A percentile compares a stretch with the other conserved stretches of the same genome.
Evolutionary conservation across 768 basidiomycete species (phyloP).

Genomic region (Mycena galericulata): DNA sequence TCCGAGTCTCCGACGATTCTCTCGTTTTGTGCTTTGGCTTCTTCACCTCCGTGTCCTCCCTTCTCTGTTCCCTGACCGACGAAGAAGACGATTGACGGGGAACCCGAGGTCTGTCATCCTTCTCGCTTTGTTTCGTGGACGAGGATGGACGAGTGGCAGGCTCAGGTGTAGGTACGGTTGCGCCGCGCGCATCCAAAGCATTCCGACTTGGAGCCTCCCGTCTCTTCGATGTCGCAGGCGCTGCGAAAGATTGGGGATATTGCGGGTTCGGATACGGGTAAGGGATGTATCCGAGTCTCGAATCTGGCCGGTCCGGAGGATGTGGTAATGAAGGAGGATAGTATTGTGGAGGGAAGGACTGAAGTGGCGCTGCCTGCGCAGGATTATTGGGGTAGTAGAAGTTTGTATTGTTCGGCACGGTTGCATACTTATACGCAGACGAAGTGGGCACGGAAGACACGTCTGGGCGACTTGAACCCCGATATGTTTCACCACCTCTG

Average conservation of each 20-base stretch:
- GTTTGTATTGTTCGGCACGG: slow-evolving; percentile 18
- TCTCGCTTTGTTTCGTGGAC: slow-evolving; percentile 7
- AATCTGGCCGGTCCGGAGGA: slow-evolving; percentile 23
- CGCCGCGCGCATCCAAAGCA: background rate
- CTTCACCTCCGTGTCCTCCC: slow-evolving; percentile 17
- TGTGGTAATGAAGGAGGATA: background rate
- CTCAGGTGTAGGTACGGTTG: slow-evolving; percentile 1
- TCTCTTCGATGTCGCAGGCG: slow-evolving; percentile 9
- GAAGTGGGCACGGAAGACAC: slow-evolving; percentile 21
- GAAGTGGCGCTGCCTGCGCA: slow-evolving; percentile 6
- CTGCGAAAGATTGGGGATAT: slow-evolving; percentile 14
- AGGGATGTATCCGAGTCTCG: slow-evolving; percentile 17
- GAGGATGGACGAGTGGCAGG: slow-evolving; percentile 11
- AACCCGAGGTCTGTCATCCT: background rate
- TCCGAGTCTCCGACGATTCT: slow-evolving; percentile 24
- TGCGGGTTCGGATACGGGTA: slow-evolving; percentile 25
- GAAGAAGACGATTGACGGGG: slow-evolving; percentile 15
- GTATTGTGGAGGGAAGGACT: slow-evolving; percentile 22
- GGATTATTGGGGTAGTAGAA: slow-evolving; percentile 21
- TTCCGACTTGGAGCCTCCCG: slow-evolving; percentile 19
- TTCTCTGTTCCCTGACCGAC: slow-evolving; percentile 21
- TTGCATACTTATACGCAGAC: slow-evolving; percentile 30
- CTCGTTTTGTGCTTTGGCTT: slow-evolving; percentile 23
- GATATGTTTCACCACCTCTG: slow-evolving; percentile 10
- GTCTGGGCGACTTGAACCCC: slow-evolving; percentile 27